Base-by-base conservation (phyloP, 805 yeast genomes). In the Blastobotrys mokoenaii region DNA sequence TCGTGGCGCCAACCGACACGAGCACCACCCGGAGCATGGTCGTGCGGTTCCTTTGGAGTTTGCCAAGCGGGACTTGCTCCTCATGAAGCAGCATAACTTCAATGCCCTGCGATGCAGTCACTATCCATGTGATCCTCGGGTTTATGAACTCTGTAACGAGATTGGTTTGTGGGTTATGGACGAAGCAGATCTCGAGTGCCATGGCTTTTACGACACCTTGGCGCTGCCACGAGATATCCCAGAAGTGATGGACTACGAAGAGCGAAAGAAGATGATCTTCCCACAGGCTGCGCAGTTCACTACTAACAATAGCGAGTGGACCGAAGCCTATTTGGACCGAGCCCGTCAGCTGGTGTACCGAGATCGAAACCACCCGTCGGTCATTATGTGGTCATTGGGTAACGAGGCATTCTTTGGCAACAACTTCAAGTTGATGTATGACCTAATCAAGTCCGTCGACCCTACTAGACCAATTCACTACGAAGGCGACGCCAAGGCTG, bases 171-270 rank as follows among this genome's bases (percentile, higher is more conserved):
- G 64, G 62, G 64, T 64, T 7, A 52, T 65, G 37, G 63, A 64
- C 40, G 68, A 65, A 47, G 63, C 68, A 1, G 68, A 65, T 46
- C 53, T 65, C 12, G 69, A 65, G 45, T 57, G 65, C 44, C 69
- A 65, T 45, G 69, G 68, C 2, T 62, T 65, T 22, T 35, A 45
- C 16, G 53, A 50, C 22, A 46, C 47, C 7, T 41, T 51, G 8
- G 50, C 48, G 9, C n/a, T 43, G 14, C 44, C 51, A 5, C 40
- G 40, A 25, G 45, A 50, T 22, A 42, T 43, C n/a, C 51, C 49
- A 9, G 47, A 31, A 14, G 36, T 32, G 14, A 38, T 41, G 38
- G 47, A 47, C 10, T 44, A 45, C 38, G 46, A 41, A 14, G 39
- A 37, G 31, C 34, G 46, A 15, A 44, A 42, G 34, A 33, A 34